A percentile compares a stretch with the other conserved stretches of the same genome.
Conservation (phyloP, 768 basidiomycete species). For the Suillus fuscotomentosus region DNA sequence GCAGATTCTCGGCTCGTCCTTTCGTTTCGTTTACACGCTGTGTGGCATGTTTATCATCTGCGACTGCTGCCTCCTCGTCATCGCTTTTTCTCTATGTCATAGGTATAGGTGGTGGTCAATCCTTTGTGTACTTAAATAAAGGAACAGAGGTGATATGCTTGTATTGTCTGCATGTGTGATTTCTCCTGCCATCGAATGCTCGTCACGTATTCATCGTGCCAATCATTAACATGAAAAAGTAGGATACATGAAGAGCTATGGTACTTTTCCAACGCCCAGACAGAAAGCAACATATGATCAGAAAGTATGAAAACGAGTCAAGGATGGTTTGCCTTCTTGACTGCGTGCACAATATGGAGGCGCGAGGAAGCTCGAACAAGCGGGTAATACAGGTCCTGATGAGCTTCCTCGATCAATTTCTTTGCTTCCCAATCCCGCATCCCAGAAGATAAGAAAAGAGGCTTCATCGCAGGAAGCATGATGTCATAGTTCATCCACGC, state of each 20-base stretch:
- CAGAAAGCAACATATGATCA: conserved; percentile 3
- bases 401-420: conserved; percentile 58
- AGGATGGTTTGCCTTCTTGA: conserved; percentile 25
- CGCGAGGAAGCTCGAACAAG: conserved; percentile 47
- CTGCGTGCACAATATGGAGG: conserved; percentile 60
- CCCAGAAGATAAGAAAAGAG: conserved; percentile 53
- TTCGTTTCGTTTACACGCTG: conserved; percentile 42
- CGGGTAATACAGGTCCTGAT: conserved; percentile 64
- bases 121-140: conserved; percentile 47
- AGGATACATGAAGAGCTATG: conserved; percentile 16
- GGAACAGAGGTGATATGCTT: conserved; percentile 61
- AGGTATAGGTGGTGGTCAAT: conserved; percentile 54
- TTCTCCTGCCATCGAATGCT: conserved; percentile 33
- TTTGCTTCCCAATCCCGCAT: conserved; percentile 53
- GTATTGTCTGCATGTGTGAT: conserved; percentile 26
- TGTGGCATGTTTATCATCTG: conserved; percentile 35
- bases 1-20: conserved; percentile 46
- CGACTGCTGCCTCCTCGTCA: conserved; percentile 36
- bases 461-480: conserved; percentile 60
- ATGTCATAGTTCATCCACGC: conserved; percentile 75
- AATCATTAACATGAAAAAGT: conserved; percentile 50
- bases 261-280: conserved; percentile 25
- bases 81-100: conserved; percentile 33
- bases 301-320: not conserved
- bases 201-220: conserved; percentile 16